Conservation (phyloP, 345 rosid species). For the Pseudoturritis turrita region DNA sequence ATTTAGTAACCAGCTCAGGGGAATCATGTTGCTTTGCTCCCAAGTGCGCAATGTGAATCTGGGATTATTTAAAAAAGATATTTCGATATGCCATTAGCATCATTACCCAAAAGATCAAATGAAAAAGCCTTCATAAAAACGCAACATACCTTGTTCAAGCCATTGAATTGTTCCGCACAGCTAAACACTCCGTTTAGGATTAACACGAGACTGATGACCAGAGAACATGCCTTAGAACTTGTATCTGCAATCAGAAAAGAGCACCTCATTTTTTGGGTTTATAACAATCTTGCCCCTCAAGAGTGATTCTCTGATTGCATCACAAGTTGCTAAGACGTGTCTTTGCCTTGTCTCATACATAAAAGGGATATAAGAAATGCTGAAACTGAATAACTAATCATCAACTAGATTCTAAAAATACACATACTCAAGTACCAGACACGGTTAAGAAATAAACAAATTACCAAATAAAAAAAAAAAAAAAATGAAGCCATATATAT, state of each 20-base stretch:
- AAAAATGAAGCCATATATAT: not conserved
- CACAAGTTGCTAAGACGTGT: not conserved
- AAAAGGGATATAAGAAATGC: not conserved
- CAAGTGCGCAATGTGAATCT: conserved; percentile 62
- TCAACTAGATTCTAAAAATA: conserved; percentile 10
- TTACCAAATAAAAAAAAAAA: not conserved
- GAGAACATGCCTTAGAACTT: conserved; percentile 12
- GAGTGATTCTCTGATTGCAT: not conserved
- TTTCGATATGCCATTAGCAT: not conserved
- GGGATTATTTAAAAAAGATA: not conserved
- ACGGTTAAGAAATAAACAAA: conserved; percentile 1
- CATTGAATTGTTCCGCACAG: not conserved
- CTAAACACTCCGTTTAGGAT: conserved; percentile 6
- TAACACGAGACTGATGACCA: conserved; percentile 6
- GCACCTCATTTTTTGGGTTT: not conserved
- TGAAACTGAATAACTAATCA: not conserved
- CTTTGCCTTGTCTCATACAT: not conserved
- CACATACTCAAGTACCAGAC: not conserved
- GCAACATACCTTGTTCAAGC: conserved; percentile 3
- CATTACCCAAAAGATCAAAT: not conserved
- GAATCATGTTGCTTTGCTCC: conserved; percentile 51
- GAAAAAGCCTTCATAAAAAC: not conserved
- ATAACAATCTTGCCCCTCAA: not conserved
- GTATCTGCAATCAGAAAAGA: not conserved
- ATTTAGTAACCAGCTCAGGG: conserved; percentile 37